These are phyloP conservation scores for Clarireedia homoeocarpa DNA, from an alignment of 2,329 filamentous ascomycete genomes.

Conservation along the genomic window DNA sequence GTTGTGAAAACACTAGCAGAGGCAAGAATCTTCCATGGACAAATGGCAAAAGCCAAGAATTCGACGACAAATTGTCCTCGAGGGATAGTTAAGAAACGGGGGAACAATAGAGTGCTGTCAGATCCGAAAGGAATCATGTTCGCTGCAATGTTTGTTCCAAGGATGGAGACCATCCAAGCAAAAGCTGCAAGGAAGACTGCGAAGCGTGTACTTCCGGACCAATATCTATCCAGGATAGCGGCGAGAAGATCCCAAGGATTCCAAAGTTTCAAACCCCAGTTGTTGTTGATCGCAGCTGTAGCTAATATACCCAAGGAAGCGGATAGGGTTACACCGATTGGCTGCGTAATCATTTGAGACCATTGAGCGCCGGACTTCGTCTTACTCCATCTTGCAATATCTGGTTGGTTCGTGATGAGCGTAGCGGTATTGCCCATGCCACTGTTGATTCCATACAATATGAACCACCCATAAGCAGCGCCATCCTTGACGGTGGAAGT, in stretches of 20 bases:
- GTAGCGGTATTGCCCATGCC: slow-evolving; percentile 34
- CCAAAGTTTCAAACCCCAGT: slow-evolving; percentile 31
- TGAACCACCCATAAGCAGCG: slow-evolving; percentile 28
- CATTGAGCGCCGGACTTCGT: slow-evolving; percentile 30
- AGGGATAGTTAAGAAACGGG: slow-evolving; percentile 46
- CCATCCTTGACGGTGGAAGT: slow-evolving; percentile 13
- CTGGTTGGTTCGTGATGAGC: slow-evolving; percentile 36
- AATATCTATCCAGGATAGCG: slow-evolving; percentile 22
- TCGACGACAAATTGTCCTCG: slow-evolving; percentile 47
- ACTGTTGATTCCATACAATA: slow-evolving; percentile 34
- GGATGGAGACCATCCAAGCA: slow-evolving; percentile 44
- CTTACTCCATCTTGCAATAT: slow-evolving; percentile 35
- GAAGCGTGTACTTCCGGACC: slow-evolving; percentile 35
- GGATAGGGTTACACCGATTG: slow-evolving; percentile 16
- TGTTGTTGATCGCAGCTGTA: slow-evolving; percentile 25
- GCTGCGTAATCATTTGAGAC: slow-evolving; percentile 32
- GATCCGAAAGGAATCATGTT: slow-evolving; percentile 47
- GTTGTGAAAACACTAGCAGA: slow-evolving; percentile 50
- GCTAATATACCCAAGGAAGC: slow-evolving; percentile 26
- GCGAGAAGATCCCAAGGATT: slow-evolving; percentile 42
- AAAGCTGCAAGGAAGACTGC: slow-evolving; percentile 37
- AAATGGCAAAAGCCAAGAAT: slow-evolving; percentile 45
- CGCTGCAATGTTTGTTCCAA: slow-evolving; percentile 50
- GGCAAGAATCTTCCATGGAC: slow-evolving; percentile 57
- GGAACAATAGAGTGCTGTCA: slow-evolving; percentile 45